A percentile compares a stretch with the other conserved stretches of the same genome.
Evolutionary conservation across 192 early-diverging fungal genomes (phyloP).

Genomic region (Backusella circina): DNA sequence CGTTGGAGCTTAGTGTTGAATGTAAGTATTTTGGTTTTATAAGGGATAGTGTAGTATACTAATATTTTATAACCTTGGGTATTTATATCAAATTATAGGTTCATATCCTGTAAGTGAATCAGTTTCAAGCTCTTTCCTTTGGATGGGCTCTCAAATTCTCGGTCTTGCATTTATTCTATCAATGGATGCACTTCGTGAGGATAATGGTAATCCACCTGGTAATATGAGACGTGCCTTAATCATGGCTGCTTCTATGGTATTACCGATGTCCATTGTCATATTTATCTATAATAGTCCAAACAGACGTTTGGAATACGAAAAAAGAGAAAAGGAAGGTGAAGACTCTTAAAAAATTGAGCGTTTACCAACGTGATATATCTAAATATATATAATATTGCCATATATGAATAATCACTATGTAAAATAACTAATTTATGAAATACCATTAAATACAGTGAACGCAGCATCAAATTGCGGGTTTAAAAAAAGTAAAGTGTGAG

Average conservation of each 20-base stretch:
- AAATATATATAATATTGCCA: no score
- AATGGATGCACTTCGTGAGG: slow-evolving; percentile 16
- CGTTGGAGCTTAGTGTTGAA: slow-evolving; percentile 31
- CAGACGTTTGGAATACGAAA: slow-evolving; percentile 23
- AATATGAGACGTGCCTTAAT: slow-evolving; percentile 24
- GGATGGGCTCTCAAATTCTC: slow-evolving; percentile 25
- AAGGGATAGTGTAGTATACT: background rate
- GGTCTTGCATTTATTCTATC: slow-evolving; percentile 17
- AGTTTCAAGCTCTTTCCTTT: slow-evolving; percentile 23
- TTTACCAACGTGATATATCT: no score
- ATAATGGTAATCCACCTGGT: slow-evolving; percentile 9
- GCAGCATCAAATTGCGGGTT: no score
- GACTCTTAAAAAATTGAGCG: background rate
- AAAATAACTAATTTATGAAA: no score
- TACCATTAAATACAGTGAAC: no score
- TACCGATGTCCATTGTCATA: background rate
- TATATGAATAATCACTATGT: no score
- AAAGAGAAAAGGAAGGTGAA: background rate
- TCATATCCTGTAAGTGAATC: slow-evolving; percentile 24
- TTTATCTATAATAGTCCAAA: slow-evolving; percentile 25
- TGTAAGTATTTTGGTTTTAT: slow-evolving; percentile 9
- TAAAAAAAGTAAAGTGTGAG: no score
- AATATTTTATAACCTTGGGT: background rate
- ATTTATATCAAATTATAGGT: background rate
- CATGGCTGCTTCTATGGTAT: slow-evolving; percentile 5